Conservation (phyloP, 1,284 basidiomycete genomes). For the Amylostereum areolatum region DNA sequence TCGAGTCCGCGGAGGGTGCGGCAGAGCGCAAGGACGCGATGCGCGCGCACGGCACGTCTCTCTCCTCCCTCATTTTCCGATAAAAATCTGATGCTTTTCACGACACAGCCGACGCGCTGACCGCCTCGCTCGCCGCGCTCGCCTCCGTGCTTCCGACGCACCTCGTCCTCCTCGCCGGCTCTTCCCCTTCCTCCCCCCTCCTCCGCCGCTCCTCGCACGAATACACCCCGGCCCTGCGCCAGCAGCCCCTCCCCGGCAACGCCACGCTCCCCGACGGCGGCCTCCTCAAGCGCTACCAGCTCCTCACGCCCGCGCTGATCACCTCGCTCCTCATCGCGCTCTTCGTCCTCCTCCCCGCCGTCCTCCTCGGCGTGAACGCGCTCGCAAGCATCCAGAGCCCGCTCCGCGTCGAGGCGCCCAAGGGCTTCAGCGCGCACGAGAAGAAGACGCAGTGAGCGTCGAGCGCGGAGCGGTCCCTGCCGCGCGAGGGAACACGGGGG, state of each 20-base stretch:
- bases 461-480: too few relatives aligned
- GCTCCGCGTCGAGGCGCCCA: slow-evolving; percentile 55
- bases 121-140: slow-evolving; percentile 41
- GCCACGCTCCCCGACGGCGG: slow-evolving; percentile 39
- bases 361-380: slow-evolving; percentile 61
- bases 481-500: too few relatives aligned
- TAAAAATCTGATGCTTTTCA: too few relatives aligned
- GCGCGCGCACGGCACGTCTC: slow-evolving; percentile 43
- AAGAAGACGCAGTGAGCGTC: slow-evolving; percentile 80
- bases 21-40: slow-evolving; percentile 39
- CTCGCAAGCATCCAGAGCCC: slow-evolving; percentile 76
- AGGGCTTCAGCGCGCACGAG: slow-evolving; percentile 59
- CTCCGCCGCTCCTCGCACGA: slow-evolving; percentile 27
- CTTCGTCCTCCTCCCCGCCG: slow-evolving; percentile 67
- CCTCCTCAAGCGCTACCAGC: slow-evolving; percentile 67
- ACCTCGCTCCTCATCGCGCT: slow-evolving; percentile 61
- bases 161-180: slow-evolving; percentile 61
- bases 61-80: slow-evolving; percentile 12
- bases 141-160: slow-evolving; percentile 47
- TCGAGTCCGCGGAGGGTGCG: slow-evolving; percentile 33
- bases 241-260: slow-evolving; percentile 21
- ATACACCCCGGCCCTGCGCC: slow-evolving; percentile 10
- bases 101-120: slow-evolving; percentile 21
- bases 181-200: slow-evolving; percentile 28
- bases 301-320: slow-evolving; percentile 79